Evolutionary conservation across 306 rosid species (phyloP), one percentile per base, ranked within the genome.

Genomic region (Cicer pinnatifidum): DNA sequence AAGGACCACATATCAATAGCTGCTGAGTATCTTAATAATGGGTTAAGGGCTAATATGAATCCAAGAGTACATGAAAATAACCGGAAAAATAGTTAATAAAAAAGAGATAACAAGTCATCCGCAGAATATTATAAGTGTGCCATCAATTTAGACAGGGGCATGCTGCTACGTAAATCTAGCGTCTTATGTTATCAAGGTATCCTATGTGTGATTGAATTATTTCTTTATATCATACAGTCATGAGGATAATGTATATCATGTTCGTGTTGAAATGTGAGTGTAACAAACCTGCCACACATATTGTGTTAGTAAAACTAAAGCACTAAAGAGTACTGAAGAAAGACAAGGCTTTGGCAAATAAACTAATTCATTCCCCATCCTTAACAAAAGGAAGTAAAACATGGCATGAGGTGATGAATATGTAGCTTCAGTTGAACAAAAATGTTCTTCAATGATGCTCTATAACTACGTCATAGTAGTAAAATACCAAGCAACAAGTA

Each of bases 1-100:
- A 95, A 95, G 85, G 99, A 95, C 99, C 99, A 95, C 99, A 95
- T 95, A 84, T 95, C 99, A 57, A 95, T 95, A 59, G 96, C 95
- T n/a, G 99, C 90, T 40, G 93, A 85, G 83, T 95, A 95, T 85
- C 99, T 95, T 95, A 59, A 59, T 71, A 17, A 77, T 51, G 45
- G 76, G 86, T 87, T 81, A 90, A 86, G 97, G 83, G 74, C 81
- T 47, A 76, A 70, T 19, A 15, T 52, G 64, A 71, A 64, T 75
- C 70, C 46, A 41, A 37, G 9, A 37, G 17, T 66, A 40, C 39
- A 67, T 45, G 61, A 75, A 59, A 68, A 59, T 17, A 50, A 50
- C 77, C 67, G 16, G 67, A 72, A 50, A 77, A 63, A 16, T 9
- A 74, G 35, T 6, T 59, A 69, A 19, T 54, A 37, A 52, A 59